Evolutionary conservation across 129 eudicot species (phyloP).

Genomic region (Flaveria bidentis): DNA sequence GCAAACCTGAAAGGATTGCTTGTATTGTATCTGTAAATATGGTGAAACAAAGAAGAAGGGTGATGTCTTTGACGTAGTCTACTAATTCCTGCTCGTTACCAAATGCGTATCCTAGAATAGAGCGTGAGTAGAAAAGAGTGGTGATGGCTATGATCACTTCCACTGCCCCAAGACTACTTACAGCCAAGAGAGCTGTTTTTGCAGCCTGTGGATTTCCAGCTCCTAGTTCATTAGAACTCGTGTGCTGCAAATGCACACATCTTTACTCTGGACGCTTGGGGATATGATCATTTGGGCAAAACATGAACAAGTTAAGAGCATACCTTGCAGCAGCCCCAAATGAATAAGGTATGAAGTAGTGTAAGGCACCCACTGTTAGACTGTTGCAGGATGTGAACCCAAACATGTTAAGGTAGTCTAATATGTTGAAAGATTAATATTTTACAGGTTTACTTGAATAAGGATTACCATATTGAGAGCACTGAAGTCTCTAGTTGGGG

Average conservation of each 20-base stretch:
- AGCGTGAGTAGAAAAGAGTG: slow-evolving; percentile 28
- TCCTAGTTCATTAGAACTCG: slow-evolving; percentile 42
- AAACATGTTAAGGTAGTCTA: background rate
- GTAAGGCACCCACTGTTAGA: slow-evolving; percentile 33
- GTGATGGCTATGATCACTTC: slow-evolving; percentile 35
- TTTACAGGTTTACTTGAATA: background rate
- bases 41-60: slow-evolving; percentile 38
- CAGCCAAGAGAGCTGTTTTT: slow-evolving; percentile 24
- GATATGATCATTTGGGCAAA: background rate
- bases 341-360: slow-evolving; percentile 47
- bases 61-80: slow-evolving; percentile 37
- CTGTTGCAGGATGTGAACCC: slow-evolving; percentile 31
- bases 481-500: slow-evolving; percentile 66
- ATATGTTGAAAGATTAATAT: background rate
- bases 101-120: slow-evolving; percentile 37
- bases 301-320: background rate
- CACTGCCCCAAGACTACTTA: slow-evolving; percentile 24
- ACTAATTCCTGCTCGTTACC: slow-evolving; percentile 35
- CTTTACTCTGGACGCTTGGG: background rate
- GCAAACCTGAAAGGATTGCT: slow-evolving; percentile 39
- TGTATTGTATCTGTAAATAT: slow-evolving; percentile 36
- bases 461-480: slow-evolving; percentile 61
- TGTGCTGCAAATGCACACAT: slow-evolving; percentile 27
- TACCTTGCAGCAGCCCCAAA: slow-evolving; percentile 61
- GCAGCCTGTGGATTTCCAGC: slow-evolving; percentile 44